Evolutionary conservation across 305 asterid species (phyloP).

Genomic region (Solanum hybrid): DNA sequence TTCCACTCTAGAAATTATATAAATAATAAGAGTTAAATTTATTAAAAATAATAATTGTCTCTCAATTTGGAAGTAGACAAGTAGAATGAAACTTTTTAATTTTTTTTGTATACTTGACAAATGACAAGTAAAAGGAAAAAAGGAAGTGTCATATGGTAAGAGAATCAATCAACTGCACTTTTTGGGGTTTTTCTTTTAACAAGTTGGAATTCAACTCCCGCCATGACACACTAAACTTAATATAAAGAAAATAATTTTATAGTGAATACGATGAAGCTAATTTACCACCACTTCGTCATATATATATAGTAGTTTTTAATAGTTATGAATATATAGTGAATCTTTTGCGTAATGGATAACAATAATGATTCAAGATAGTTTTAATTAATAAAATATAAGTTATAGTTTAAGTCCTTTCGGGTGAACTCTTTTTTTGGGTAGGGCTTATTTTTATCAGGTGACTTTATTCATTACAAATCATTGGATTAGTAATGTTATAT

Average conservation of each 20-base stretch:
- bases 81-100: background rate
- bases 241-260: too few species aligned
- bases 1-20: background rate
- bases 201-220: background rate
- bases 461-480: background rate
- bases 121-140: background rate
- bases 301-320: background rate
- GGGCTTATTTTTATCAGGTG: background rate
- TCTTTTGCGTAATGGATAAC: background rate
- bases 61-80: background rate
- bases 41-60: background rate
- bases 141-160: background rate
- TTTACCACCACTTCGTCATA: background rate
- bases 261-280: background rate
- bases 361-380: background rate
- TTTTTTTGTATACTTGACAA: background rate
- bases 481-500: background rate
- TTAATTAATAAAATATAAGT: background rate
- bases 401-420: background rate
- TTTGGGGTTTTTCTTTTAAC: background rate
- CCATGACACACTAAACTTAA: too few species aligned
- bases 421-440: background rate
- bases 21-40: background rate
- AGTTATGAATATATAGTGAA: background rate
- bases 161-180: background rate